Evolutionary conservation across 768 basidiomycete species (phyloP), one percentile per base, ranked within the genome.

Genomic region (Tricholoma matsutake): DNA sequence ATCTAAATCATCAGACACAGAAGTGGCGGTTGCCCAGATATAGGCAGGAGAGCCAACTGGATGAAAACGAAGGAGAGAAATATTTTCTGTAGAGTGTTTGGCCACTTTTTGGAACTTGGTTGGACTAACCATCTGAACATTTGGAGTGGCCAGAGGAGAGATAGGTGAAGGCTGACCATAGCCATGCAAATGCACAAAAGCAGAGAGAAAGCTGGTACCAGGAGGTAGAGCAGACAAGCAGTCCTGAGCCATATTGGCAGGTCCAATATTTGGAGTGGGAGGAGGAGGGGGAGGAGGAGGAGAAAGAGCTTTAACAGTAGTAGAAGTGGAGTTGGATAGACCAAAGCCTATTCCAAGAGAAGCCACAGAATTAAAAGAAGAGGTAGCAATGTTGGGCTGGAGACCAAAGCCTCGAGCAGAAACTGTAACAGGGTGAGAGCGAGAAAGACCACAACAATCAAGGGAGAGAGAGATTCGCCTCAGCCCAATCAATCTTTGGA

Each of bases 401-500:
- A 71, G 71, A 71, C 71, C 59, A 52, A 47, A 69, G 68, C 72
- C 70, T 71, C 34, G 60, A 20, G 56, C 66, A n/a, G 35, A 67
- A 56, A 62, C 64, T 11, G 20, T 54, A 60, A 62, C 35, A 60
- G 63, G 68, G 45, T 39, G 9, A 14, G 37, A 10, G 13, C 13
- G 37, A 39, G 37, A 39, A 25, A 25, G 1, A 63, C 67, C 58
- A 60, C 71, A 72, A 67, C 72, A 71, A 28, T 61, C 59, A 18
- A 71, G 64, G 18, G 70, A 61, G 43, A n/a, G n/a, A n/a, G n/a
- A 73, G 59, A 31, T 65, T 31, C 1, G 64, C 58, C n/a, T 63
- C 29, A 7, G 58, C 57, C 75, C 75, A 78, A 61, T 78, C 72
- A 39, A 78, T 70, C 34, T 37, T 35, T 6, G 75, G 76, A 61